Conservation (phyloP, 257 asterid species). For the Rhazya stricta region DNA sequence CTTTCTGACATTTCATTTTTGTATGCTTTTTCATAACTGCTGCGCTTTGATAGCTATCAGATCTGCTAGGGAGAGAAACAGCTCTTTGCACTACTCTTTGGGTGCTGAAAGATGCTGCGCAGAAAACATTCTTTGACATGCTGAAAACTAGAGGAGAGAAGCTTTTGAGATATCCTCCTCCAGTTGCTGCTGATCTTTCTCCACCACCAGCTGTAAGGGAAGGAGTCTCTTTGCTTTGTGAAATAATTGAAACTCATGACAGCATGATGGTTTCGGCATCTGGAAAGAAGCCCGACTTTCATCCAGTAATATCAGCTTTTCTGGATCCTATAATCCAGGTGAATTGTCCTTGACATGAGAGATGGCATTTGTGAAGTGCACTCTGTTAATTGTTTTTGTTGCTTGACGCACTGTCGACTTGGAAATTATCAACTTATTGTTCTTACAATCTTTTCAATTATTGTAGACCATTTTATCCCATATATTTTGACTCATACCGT, state of each 20-base stretch:
- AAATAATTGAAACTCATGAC: constrained; percentile 75
- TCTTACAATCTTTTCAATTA: neutral
- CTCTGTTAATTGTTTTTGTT: neutral
- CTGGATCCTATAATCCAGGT: constrained; percentile 97
- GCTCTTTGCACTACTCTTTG: constrained; percentile 83
- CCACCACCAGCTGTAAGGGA: constrained; percentile 90
- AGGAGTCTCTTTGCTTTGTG: constrained; percentile 84
- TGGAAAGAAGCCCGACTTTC: constrained; percentile 69
- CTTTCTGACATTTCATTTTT: constrained; percentile 14
- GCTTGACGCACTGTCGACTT: neutral
- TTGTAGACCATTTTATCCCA: neutral
- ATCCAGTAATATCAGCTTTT: constrained; percentile 88
- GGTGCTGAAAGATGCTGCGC: constrained; percentile 94
- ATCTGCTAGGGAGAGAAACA: constrained; percentile 88
- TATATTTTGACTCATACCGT: neutral
- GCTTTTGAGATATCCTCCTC: constrained; percentile 90
- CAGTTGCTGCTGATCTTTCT: constrained; percentile 86
- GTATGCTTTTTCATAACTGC: constrained; percentile 19
- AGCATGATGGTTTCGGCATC: constrained; percentile 85
- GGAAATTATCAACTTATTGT: neutral
- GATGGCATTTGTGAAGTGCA: neutral
- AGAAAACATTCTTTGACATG: constrained; percentile 79
- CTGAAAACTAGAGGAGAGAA: constrained; percentile 91
- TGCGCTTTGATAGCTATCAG: constrained; percentile 59
- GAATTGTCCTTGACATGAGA: constrained; percentile 9